phyloP scores from a whole-genome alignment of 2,329 filamentous ascomycete genomes.

The Aspergillus jensenii region DNA sequence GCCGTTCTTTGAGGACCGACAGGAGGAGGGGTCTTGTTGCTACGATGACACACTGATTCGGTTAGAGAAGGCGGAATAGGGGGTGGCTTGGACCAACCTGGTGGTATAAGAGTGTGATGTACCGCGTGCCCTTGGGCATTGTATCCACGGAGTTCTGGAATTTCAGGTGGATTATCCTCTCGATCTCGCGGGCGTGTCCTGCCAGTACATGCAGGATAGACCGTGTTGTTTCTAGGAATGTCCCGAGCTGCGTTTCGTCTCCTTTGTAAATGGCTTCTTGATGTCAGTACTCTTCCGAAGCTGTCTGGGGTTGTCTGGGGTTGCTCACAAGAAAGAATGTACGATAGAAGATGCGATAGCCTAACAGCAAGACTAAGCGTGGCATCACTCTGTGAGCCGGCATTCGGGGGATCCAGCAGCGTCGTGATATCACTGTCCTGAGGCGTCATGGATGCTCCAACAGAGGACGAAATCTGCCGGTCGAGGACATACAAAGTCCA shows the following conservation, averaged over 20 bases:
- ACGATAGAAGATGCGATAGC: constrained; percentile 36
- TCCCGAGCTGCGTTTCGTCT: constrained; percentile 32
- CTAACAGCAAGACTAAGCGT: background rate
- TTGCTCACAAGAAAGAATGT: constrained; percentile 35
- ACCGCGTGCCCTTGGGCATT: constrained; percentile 39
- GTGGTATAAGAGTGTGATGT: constrained; percentile 42
- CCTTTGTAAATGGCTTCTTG: constrained; percentile 35
- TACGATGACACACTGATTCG: constrained; percentile 36
- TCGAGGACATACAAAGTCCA: constrained; percentile 32
- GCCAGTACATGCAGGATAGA: constrained; percentile 39
- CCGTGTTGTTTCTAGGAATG: constrained; percentile 39
- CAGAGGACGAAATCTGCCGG: constrained; percentile 27
- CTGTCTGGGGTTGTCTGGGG: too few relatives aligned
- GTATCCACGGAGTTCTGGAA: constrained; percentile 36
- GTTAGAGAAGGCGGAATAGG: background rate
- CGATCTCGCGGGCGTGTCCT: constrained; percentile 41
- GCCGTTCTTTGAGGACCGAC: constrained; percentile 39
- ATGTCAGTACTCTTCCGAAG: too few relatives aligned
- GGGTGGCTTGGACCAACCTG: constrained; percentile 27
- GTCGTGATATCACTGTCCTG: constrained; percentile 27
- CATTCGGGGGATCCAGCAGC: background rate
- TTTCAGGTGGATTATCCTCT: constrained; percentile 35
- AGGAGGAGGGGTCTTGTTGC: constrained; percentile 42
- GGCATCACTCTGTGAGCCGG: background rate
- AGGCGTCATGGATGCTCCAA: constrained; percentile 28